A percentile compares a stretch with the other conserved stretches of the same genome.
Evolutionary conservation across 2,329 filamentous ascomycete genomes (phyloP).

Genomic region (Chaetomium sp.): DNA sequence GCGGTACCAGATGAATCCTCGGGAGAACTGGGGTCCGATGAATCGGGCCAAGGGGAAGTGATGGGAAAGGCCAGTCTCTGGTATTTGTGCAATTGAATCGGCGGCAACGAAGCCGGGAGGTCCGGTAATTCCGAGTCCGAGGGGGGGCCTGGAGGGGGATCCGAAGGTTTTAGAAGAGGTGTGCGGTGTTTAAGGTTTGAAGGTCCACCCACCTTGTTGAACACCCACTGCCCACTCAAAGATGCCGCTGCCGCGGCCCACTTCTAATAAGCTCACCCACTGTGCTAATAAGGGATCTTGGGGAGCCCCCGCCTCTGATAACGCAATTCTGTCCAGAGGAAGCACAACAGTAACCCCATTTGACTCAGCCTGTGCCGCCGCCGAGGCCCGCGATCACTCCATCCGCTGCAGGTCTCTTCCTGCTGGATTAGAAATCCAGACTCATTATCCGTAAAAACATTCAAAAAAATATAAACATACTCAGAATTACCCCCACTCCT

Average conservation of each 20-base stretch:
- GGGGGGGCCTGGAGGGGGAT: too few species aligned
- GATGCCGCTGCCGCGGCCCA: neutral
- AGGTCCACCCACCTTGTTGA: too few species aligned
- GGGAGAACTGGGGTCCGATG: slow-evolving; percentile 92
- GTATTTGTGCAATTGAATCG: too few species aligned
- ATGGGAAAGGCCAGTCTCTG: slow-evolving; percentile 38
- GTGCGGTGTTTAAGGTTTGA: too few species aligned
- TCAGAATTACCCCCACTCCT: too few species aligned
- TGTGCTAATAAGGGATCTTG: too few species aligned
- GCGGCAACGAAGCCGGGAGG: neutral
- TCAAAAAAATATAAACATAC: too few species aligned
- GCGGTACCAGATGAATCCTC: slow-evolving; percentile 83
- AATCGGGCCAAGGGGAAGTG: slow-evolving; percentile 50
- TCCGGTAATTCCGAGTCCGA: neutral
- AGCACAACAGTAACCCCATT: neutral
- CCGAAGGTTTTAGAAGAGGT: too few species aligned
- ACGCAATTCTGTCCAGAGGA: slow-evolving; percentile 15
- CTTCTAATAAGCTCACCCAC: too few species aligned
- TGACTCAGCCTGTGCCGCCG: slow-evolving; percentile 7
- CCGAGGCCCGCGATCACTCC: neutral
- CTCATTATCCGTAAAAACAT: too few species aligned
- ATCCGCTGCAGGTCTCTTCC: too few species aligned
- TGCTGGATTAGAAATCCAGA: too few species aligned
- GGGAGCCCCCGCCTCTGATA: slow-evolving; percentile 11
- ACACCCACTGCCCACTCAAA: neutral